Evolutionary conservation across 108 stramenopile species (phyloP), one percentile per base, ranked within the genome.

Genomic region (Mayamaea pseudoterrestris): DNA sequence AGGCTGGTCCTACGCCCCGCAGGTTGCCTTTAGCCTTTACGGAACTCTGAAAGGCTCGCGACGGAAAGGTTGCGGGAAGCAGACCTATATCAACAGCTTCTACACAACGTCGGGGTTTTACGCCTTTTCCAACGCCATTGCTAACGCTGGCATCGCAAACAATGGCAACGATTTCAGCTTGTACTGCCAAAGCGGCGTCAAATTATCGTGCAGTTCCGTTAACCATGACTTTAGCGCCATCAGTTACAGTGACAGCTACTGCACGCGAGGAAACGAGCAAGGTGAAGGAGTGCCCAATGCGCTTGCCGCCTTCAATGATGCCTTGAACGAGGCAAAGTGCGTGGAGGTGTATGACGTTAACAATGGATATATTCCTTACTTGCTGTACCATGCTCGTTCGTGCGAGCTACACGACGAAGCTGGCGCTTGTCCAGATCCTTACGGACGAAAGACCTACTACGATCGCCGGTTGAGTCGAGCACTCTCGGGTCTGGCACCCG

Each of bases 11-110:
- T 66, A 68, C 30, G 42, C 66, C 17, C 76, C 76, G 39, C 73
- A 82, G 35, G 74, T 76, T 1, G 76, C 76, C 1, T 82, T 56
- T 43, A 59, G 63, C 3, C 51, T 82, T 0, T 71, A 74, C 30
- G 73, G 80, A 25, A 35, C 65, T 13, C 53, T 76, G 11, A 50
- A 43, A 26, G 67, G 61, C 34, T 30, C 9, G 4, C 3, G 24
- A 18, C 41, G 31, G 30, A 16, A 30, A 3, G 50, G 37, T 12
- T 59, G 69, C 37, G 27, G n/a, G 12, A 39, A 44, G 34, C 18
- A 27, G 1, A 60, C 54, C 2, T 71, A 56, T 23, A 71, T 71
- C 44, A 65, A 66, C 22, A 18, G 18, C 18, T 14, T 20, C 5
- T 20, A 39, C 8, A 39, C 37, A 20, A 39, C 18, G 5, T 18